Base-by-base conservation (phyloP, 306 rosid genomes). In the Glycine soja region DNA sequence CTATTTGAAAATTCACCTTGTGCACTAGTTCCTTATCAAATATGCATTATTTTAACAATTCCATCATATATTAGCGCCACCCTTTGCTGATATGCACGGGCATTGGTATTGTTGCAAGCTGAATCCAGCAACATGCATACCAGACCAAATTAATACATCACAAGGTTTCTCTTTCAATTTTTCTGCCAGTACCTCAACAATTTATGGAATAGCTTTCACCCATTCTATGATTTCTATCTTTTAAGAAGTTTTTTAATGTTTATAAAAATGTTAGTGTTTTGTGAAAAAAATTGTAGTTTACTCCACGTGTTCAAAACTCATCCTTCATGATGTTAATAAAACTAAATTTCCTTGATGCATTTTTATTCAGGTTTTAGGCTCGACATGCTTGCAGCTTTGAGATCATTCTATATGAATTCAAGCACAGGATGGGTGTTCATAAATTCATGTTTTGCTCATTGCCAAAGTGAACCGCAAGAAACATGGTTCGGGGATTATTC, bases 101-200 rank as follows among this genome's bases (percentile, higher is more conserved):
- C 90, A 77, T 70, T 95, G 99, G 99, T 89, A 40, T 24, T 89
- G 12, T 53, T 95, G 99, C 92, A 95, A 83, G 85, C 50, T 79
- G 75, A 43, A 95, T 73, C 93, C 93, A 11, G 83, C 90, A 1
- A 91, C 81, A 4, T 95, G 99, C 74, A 87, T 83, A 43, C 71
- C 87, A 67, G 64, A 66, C 53, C 90, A 93, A 88, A 82, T 90
- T 53, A 18, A 80, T 10, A 58, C 42, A 74, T 81, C 93, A 90
- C 99, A 95, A 89, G 99, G 98, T 93, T 79, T 47, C 38, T 67
- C 9, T 56, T 74, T 11, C 69, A 40, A 54, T 15, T 68, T 42
- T 50, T 46, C 58, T 68, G 34, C 34, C 34, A 32, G 1, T 3
- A 32, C 2, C 51, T 77, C 38, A 14, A 50, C 59, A 50, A 15